Evolutionary conservation across 148 eudicot species (phyloP).

Genomic region (Polygonum aviculare): DNA sequence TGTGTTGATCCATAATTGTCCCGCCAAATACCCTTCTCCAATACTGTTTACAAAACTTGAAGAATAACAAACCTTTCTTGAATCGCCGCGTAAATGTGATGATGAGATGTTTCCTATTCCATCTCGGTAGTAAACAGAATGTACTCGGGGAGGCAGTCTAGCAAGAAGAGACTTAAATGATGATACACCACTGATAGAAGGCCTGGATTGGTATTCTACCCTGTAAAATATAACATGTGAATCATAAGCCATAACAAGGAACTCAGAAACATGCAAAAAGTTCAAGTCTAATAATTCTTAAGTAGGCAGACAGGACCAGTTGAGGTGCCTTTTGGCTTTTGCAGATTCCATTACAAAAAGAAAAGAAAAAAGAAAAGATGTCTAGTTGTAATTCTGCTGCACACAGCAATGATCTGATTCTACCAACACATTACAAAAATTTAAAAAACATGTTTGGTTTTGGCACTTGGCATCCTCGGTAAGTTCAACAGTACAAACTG

Average conservation of each 20-base stretch:
- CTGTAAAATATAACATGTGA: conserved; percentile 33
- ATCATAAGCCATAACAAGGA: background rate
- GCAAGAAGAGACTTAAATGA: conserved; percentile 88
- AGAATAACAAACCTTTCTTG: conserved; percentile 50
- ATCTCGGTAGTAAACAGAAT: conserved; percentile 97
- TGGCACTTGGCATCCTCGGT: background rate
- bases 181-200: conserved; percentile 53
- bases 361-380: background rate
- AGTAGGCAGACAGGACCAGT: background rate
- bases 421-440: background rate
- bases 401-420: background rate
- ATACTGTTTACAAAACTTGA: background rate
- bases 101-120: conserved; percentile 90
- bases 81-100: conserved; percentile 66
- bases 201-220: conserved; percentile 84
- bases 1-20: background rate
- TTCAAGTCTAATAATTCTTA: background rate
- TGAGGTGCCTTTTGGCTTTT: background rate
- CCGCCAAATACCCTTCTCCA: background rate
- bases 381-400: background rate
- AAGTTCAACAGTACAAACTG: background rate
- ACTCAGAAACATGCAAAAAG: background rate
- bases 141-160: conserved; percentile 83
- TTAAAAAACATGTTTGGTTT: background rate
- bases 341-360: background rate